These are phyloP conservation scores for Starmerella tilneyi DNA, from an alignment of 805 yeast genomes.

Conservation along the genomic window DNA sequence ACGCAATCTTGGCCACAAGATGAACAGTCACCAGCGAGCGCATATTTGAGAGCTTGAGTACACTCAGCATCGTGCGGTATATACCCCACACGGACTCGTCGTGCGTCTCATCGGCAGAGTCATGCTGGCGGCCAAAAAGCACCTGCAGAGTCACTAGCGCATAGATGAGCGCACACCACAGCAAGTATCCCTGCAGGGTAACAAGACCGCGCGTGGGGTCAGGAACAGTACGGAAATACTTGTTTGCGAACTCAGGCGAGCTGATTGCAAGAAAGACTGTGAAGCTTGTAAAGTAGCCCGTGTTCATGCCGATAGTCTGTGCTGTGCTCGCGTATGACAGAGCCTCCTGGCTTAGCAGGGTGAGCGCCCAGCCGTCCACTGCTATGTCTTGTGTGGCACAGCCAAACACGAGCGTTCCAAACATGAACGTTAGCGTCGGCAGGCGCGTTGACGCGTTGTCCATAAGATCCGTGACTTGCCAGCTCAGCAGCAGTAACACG, in stretches of 20 bases:
- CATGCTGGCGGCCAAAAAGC: constrained; percentile 55
- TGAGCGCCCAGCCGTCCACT: constrained; percentile 98
- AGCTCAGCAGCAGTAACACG: constrained; percentile 57
- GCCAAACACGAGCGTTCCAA: constrained; percentile 67
- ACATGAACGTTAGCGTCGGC: constrained; percentile 50
- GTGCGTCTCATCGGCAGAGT: constrained; percentile 34
- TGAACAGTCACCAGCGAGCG: constrained; percentile 66
- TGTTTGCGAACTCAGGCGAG: constrained; percentile 86
- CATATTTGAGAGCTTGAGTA: constrained; percentile 49
- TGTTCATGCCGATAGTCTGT: constrained; percentile 87
- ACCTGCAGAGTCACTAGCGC: constrained; percentile 55
- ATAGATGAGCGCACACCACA: constrained; percentile 66
- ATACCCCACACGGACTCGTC: constrained; percentile 27
- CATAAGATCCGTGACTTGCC: constrained; percentile 42
- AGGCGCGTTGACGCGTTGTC: constrained; percentile 42
- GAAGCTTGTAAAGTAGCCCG: constrained; percentile 85
- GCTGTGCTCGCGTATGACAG: constrained; percentile 93
- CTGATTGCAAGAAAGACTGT: constrained; percentile 85
- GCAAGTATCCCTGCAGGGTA: constrained; percentile 62
- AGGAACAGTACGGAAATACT: constrained; percentile 58
- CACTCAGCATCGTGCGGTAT: constrained; percentile 31
- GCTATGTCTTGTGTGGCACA: constrained; percentile 99
- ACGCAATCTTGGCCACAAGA: constrained; percentile 75
- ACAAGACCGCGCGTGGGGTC: constrained; percentile 49
- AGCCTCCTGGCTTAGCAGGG: constrained; percentile 65